Conservation (phyloP, 2,329 filamentous ascomycete species). For the Paraphaeosphaeria minitans region DNA sequence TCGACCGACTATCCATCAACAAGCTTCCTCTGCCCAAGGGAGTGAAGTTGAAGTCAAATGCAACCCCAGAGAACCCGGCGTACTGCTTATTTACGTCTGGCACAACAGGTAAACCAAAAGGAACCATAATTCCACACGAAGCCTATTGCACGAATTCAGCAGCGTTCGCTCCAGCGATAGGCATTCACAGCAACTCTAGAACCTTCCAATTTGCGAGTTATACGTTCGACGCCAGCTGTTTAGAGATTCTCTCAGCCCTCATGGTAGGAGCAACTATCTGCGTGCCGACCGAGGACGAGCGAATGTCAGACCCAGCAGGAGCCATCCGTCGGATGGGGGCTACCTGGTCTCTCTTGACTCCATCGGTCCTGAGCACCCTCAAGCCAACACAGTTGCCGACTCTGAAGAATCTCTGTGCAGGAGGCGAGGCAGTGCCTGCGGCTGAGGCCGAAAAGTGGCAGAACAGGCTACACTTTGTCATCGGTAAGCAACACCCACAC, state of each 20-base stretch:
- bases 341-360: constrained; percentile 39
- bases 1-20: constrained; percentile 50
- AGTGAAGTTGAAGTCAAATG: constrained; percentile 45
- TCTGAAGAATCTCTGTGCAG: constrained; percentile 51
- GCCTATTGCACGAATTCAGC: constrained; percentile 58
- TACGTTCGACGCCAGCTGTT: constrained; percentile 61
- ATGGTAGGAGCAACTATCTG: constrained; percentile 58
- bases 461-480: constrained; percentile 51
- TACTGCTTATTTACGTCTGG: constrained; percentile 64
- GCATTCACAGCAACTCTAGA: constrained; percentile 60
- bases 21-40: constrained; percentile 39
- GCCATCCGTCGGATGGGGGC: constrained; percentile 41
- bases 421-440: constrained; percentile 51
- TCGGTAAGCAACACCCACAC: constrained; percentile 44
- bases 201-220: constrained; percentile 59
- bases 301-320: constrained; percentile 58
- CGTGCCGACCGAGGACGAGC: constrained; percentile 60
- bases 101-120: constrained; percentile 57
- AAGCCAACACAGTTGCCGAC: constrained; percentile 47
- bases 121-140: constrained; percentile 66
- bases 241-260: constrained; percentile 60
- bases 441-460: constrained; percentile 53
- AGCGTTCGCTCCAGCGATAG: constrained; percentile 36
- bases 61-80: constrained; percentile 54
- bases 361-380: constrained; percentile 46